Percentiles rank a stretch among this genome's conserved stretches.
Conservation (phyloP, 768 basidiomycete genomes). For the Tephrocybe sp. region DNA sequence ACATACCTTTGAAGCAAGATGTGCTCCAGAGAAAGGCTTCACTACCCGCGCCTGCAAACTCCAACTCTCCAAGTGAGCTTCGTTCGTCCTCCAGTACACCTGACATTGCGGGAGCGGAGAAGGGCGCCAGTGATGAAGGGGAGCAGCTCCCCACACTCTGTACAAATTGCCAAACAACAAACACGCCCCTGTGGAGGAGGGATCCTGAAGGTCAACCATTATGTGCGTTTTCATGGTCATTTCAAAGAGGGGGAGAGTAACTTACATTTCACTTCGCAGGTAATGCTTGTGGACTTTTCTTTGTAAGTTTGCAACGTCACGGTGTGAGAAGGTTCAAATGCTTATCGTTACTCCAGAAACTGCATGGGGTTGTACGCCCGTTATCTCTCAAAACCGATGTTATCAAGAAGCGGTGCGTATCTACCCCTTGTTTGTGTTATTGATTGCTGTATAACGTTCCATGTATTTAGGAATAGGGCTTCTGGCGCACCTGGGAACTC, state of each 20-base stretch:
- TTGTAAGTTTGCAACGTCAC: conserved; percentile 49
- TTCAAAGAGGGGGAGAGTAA: conserved; percentile 1
- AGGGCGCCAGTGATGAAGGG: conserved; percentile 56
- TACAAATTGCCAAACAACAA: conserved; percentile 94
- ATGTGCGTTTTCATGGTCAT: conserved; percentile 48
- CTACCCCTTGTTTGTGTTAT: conserved; percentile 7
- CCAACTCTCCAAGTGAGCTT: conserved; percentile 34
- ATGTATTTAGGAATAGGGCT: conserved; percentile 63
- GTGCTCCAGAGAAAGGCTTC: conserved; percentile 53
- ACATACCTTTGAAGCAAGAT: conserved; percentile 61
- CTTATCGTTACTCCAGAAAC: conserved; percentile 56
- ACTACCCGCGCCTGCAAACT: conserved; percentile 21
- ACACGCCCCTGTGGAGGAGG: conserved; percentile 89
- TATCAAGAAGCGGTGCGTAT: conserved; percentile 86
- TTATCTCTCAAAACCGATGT: conserved; percentile 95
- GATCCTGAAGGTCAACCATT: conserved; percentile 92
- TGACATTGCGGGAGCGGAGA: conserved; percentile 43
- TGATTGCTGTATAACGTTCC: background rate
- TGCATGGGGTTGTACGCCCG: conserved; percentile 93
- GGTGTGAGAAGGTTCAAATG: background rate
- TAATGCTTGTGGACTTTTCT: conserved; percentile 92
- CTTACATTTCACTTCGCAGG: conserved; percentile 39
- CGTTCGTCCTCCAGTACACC: conserved; percentile 68
- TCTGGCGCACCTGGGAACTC: conserved; percentile 69
- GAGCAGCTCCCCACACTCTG: conserved; percentile 80